phyloP scores from a whole-genome alignment of 768 basidiomycete species.

The Auriscalpium orientale region DNA sequence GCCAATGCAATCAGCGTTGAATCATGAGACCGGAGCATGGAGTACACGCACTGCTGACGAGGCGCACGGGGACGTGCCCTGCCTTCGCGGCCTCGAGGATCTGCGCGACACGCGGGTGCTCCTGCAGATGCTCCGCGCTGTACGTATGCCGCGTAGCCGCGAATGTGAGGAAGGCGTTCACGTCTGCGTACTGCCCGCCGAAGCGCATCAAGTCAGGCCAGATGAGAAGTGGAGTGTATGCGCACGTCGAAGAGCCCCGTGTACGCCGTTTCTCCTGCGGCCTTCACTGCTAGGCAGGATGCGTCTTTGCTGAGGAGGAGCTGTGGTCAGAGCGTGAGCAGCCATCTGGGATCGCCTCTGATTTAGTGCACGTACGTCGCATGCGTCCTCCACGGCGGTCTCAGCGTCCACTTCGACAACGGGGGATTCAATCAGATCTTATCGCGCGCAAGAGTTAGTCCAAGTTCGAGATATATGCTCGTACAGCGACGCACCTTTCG shows the following conservation, averaged over 20 bases:
- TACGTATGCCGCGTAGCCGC: constrained; percentile 75
- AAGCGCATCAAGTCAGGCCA: not conserved
- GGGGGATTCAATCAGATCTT: constrained; percentile 65
- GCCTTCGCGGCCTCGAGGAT: constrained; percentile 70
- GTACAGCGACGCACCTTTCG: constrained; percentile 40
- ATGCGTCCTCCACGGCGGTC: constrained; percentile 74
- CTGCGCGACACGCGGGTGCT: constrained; percentile 51
- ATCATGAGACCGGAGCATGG: constrained; percentile 1
- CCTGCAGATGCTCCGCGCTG: constrained; percentile 48
- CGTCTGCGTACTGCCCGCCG: constrained; percentile 60
- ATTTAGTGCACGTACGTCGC: constrained; percentile 54
- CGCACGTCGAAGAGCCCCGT: constrained; percentile 73
- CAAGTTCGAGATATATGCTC: too few species aligned
- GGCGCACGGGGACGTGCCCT: constrained; percentile 64
- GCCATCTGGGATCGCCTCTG: not conserved
- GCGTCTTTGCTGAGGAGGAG: constrained; percentile 54
- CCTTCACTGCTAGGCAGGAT: constrained; percentile 57
- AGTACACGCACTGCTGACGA: constrained; percentile 63
- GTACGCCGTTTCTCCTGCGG: constrained; percentile 22
- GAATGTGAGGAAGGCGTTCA: constrained; percentile 80
- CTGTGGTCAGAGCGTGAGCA: constrained; percentile 26
- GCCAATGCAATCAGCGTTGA: not conserved
- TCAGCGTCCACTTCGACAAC: constrained; percentile 64
- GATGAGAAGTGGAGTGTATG: not conserved
- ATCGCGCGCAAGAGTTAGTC: too few species aligned